Percentiles rank a stretch among this genome's conserved stretches.
These are phyloP conservation scores for Peronospora destructor DNA, from an alignment of 352 stramenopile species.

Conservation along the genomic window DNA sequence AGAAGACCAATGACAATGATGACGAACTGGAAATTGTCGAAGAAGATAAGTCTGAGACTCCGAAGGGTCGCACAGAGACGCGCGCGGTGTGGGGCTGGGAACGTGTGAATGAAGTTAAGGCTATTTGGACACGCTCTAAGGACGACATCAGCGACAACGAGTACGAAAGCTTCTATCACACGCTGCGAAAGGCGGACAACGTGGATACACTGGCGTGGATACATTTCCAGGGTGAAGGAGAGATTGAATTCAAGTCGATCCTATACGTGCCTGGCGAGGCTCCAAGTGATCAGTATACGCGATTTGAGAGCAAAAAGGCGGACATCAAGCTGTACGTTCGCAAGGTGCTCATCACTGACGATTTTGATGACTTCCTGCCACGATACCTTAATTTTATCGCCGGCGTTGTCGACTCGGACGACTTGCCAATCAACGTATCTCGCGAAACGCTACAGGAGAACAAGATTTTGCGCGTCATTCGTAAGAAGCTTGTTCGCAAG, in stretches of 20 bases:
- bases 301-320: conserved; percentile 88
- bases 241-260: conserved; percentile 99
- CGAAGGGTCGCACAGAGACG: conserved; percentile 86
- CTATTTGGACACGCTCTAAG: conserved; percentile 96
- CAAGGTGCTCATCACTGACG: conserved; percentile 98
- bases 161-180: conserved; percentile 98
- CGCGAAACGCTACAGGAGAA: conserved; percentile 98
- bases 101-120: conserved; percentile 94
- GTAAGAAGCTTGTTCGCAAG: conserved; percentile 99
- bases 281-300: conserved; percentile 82
- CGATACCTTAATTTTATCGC: conserved; percentile 98
- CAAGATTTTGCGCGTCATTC: conserved; percentile 98
- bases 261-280: conserved; percentile 93
- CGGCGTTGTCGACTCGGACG: conserved; percentile 98
- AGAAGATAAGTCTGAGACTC: conserved; percentile 52
- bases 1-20: conserved; percentile 34
- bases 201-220: conserved; percentile 93
- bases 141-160: conserved; percentile 96
- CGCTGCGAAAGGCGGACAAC: conserved; percentile 86
- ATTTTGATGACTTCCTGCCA: conserved; percentile 97
- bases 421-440: conserved; percentile 99
- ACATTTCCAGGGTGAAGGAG: conserved; percentile 99
- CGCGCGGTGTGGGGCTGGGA: conserved; percentile 94
- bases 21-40: conserved; percentile 80
- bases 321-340: conserved; percentile 97